Evolutionary conservation across 768 basidiomycete genomes (phyloP), one percentile per base, ranked within the genome.

Genomic region (Chiua virens): DNA sequence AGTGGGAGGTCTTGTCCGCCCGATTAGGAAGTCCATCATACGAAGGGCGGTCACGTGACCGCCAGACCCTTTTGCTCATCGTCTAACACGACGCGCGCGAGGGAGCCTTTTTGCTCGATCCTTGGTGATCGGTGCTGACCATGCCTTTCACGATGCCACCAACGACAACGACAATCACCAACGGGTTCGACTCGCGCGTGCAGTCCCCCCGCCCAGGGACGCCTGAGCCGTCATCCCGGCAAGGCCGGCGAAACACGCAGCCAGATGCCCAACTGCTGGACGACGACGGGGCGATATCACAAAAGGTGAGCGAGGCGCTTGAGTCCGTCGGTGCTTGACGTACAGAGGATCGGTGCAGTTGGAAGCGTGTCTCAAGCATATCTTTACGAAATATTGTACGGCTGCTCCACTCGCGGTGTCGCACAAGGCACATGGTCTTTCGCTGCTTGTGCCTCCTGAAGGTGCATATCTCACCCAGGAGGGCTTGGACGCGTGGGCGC

Each of bases 361-460:
- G 28, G 87, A 87, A 67, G 66, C 66, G 38, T 88, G 84, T 65
- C 73, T 91, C 44, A 80, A 79, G 54, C 86, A 88, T 58, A 89
- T 92, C 46, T 91, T 91, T 62, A 79, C 83, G 21, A 89, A 88
- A 67, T 90, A 87, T 59, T 89, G 88, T 68, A 76, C 72, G 20
- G 85, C 85, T 10, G 42, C 49, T 1, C 53, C 57, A 23, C 68
- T 60, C 21, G 38, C 38, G 34, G 45, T 44, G 40, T 54, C 48
- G 38, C 43, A 17, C 52, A 67, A 62, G 46, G 56, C 64, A 30
- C 50, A 56, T 6, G 58, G 55, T 9, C 61, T 53, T 27, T 58
- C 60, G 21, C 59, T 85, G 34, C 72, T 79, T 17, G 66, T 64
- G 8, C 82, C 85, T 8, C 69, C 73, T 14, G 69, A 75, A 5